Conservation (phyloP, 306 rosid species). For the Cicer chorassanicum region DNA sequence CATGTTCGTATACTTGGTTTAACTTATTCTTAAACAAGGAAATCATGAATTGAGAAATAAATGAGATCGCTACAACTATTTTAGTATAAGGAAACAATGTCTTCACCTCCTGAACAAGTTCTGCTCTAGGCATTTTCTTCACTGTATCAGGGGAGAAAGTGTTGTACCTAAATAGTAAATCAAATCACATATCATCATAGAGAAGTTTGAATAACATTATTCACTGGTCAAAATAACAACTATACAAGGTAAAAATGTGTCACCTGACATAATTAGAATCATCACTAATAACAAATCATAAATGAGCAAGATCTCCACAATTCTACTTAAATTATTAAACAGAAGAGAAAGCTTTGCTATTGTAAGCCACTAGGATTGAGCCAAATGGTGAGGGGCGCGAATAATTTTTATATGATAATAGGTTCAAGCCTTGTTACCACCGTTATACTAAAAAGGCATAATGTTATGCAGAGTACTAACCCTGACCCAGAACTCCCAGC, state of each 20-base stretch:
- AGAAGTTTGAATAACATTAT: conserved; percentile 30
- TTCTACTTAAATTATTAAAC: neutral
- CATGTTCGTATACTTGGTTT: neutral
- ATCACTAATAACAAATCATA: conserved; percentile 26
- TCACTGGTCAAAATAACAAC: neutral
- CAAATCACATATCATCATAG: conserved; percentile 32
- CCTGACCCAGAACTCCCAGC: conserved; percentile 78
- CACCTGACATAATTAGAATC: neutral
- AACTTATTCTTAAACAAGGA: conserved; percentile 29
- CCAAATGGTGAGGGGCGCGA: neutral
- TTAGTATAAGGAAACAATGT: conserved; percentile 11
- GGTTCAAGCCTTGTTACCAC: neutral
- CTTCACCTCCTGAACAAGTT: conserved; percentile 86
- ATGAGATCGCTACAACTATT: neutral
- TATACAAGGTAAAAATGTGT: no score
- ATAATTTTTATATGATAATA: neutral
- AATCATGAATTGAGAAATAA: neutral
- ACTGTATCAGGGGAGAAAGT: conserved; percentile 88
- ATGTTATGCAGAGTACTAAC: conserved; percentile 51
- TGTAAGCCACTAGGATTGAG: neutral
- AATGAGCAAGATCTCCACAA: conserved; percentile 15
- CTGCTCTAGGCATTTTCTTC: conserved; percentile 87
- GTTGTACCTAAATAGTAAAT: conserved; percentile 66
- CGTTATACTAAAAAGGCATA: conserved; percentile 1
- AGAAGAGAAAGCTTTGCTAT: conserved; percentile 1